These are phyloP conservation scores for Neurospora tetrasperma DNA, from an alignment of 495 filamentous ascomycete genomes.

Conservation along the genomic window DNA sequence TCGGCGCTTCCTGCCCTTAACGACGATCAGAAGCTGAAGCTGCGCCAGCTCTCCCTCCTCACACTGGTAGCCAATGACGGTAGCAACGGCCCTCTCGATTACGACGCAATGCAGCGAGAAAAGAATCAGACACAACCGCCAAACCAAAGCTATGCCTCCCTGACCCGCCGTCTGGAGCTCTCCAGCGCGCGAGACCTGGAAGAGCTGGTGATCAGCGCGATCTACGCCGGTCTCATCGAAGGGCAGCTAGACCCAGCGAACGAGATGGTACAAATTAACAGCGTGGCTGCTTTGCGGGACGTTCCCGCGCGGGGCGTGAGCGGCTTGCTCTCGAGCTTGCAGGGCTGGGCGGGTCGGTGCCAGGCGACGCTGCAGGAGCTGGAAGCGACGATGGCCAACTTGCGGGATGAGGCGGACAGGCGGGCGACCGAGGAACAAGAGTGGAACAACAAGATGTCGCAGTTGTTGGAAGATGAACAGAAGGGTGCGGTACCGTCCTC, in stretches of 20 bases:
- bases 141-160: constrained; percentile 56
- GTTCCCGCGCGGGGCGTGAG: constrained; percentile 55
- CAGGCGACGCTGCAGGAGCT: constrained; percentile 62
- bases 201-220: constrained; percentile 76
- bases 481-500: constrained; percentile 22
- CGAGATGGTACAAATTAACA: constrained; percentile 61
- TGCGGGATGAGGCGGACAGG: constrained; percentile 45
- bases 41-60: constrained; percentile 82
- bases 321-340: constrained; percentile 53
- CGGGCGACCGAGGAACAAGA: constrained; percentile 41
- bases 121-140: background rate
- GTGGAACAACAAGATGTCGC: constrained; percentile 36
- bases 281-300: constrained; percentile 77
- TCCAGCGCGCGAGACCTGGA: constrained; percentile 63
- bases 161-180: constrained; percentile 59
- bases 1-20: constrained; percentile 58
- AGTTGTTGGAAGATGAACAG: constrained; percentile 31
- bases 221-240: constrained; percentile 73
- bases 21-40: constrained; percentile 66
- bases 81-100: constrained; percentile 14
- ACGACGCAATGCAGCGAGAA: background rate
- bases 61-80: constrained; percentile 51
- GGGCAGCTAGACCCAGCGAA: constrained; percentile 72
- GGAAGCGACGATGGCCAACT: constrained; percentile 54
- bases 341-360: constrained; percentile 69